Evolutionary conservation across 345 rosid genomes (phyloP).

Genomic region (Euphorbia pulcherrima): DNA sequence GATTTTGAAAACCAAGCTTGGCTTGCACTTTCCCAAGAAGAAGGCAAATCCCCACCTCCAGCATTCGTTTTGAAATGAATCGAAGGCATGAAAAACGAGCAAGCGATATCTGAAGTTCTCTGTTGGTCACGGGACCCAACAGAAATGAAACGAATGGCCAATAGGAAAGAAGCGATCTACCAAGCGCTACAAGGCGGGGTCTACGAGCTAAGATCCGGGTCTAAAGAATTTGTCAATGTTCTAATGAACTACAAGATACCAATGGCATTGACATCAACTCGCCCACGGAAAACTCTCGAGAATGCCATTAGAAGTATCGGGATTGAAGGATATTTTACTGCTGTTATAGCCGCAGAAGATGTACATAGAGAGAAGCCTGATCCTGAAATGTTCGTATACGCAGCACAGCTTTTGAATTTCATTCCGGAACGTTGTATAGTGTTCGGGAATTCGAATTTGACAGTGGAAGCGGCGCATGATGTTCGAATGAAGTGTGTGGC

Average conservation of each 20-base stretch:
- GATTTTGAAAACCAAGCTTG: conserved; percentile 81
- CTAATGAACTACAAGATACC: conserved; percentile 83
- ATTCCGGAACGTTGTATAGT: conserved; percentile 96
- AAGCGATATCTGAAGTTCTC: conserved; percentile 84
- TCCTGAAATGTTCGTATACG: conserved; percentile 84
- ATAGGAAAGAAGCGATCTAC: conserved; percentile 76
- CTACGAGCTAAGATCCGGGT: conserved; percentile 64
- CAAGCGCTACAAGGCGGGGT: conserved; percentile 78
- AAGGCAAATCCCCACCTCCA: conserved; percentile 82
- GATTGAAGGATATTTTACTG: conserved; percentile 61
- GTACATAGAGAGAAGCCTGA: conserved; percentile 90
- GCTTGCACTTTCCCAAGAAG: conserved; percentile 80
- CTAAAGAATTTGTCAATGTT: conserved; percentile 78
- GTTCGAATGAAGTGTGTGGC: conserved; percentile 95
- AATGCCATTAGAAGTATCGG: conserved; percentile 65
- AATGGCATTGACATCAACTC: conserved; percentile 90
- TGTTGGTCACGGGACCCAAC: conserved; percentile 94
- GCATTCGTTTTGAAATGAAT: conserved; percentile 60
- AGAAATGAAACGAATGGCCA: conserved; percentile 68
- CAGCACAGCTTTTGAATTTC: conserved; percentile 78
- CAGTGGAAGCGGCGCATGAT: conserved; percentile 93
- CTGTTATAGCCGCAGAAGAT: conserved; percentile 77
- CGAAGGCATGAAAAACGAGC: conserved; percentile 96
- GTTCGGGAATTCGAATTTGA: conserved; percentile 85
- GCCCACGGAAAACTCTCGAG: conserved; percentile 67